These are phyloP conservation scores for Purpureocillium lavendulum DNA, from an alignment of 2,329 filamentous ascomycete genomes.

Conservation along the genomic window DNA sequence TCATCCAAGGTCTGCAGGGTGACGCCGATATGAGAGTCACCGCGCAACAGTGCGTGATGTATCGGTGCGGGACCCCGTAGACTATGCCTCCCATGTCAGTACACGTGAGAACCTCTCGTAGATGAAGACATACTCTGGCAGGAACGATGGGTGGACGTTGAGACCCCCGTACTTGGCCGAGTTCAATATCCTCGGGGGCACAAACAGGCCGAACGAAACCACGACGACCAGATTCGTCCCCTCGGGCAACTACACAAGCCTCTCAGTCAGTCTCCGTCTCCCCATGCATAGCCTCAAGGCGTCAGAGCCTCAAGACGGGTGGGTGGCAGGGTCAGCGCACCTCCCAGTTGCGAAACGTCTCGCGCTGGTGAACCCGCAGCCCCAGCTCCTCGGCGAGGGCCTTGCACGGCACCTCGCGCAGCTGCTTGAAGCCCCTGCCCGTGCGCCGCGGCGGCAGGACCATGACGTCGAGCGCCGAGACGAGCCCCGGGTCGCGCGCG, in stretches of 20 bases:
- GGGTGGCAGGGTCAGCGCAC: no score
- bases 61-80: conserved; percentile 81
- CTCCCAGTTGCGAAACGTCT: conserved; percentile 77
- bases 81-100: conserved; percentile 28
- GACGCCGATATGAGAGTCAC: conserved; percentile 58
- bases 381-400: conserved; percentile 52
- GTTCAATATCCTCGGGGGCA: conserved; percentile 67
- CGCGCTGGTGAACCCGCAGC: conserved; percentile 63
- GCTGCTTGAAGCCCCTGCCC: conserved; percentile 62
- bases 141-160: conserved; percentile 86
- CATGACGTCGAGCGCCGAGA: conserved; percentile 78
- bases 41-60: conserved; percentile 68
- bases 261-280: conserved; percentile 4
- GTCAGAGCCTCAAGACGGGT: no score
- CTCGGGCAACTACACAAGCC: conserved; percentile 44
- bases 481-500: conserved; percentile 37
- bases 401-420: conserved; percentile 69
- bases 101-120: no score
- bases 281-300: no score
- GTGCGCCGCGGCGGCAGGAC: conserved; percentile 70
- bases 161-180: conserved; percentile 73
- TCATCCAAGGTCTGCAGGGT: conserved; percentile 82
- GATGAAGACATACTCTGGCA: conserved; percentile 59
- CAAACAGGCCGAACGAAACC: conserved; percentile 88
- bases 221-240: conserved; percentile 74